A percentile compares a stretch with the other conserved stretches of the same genome.
These are phyloP conservation scores for Parasitella parasitica DNA, from an alignment of 371 early-diverging fungal species.

Conservation along the genomic window DNA sequence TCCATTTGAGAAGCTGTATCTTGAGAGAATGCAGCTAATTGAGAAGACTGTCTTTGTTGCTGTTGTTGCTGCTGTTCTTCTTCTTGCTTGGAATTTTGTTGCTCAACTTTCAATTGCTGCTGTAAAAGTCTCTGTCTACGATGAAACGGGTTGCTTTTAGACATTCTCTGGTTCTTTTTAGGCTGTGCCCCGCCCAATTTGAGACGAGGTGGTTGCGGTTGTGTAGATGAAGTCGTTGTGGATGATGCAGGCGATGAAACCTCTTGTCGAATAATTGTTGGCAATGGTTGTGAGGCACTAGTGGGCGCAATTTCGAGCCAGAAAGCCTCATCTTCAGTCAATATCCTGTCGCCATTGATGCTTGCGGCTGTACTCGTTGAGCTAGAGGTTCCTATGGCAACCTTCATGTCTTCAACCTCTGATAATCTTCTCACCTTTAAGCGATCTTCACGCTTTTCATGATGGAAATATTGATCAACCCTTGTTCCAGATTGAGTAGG, in stretches of 20 bases:
- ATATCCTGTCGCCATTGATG: background rate
- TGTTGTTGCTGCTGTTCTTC: background rate
- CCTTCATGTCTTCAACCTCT: constrained; percentile 6
- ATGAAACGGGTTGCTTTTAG: background rate
- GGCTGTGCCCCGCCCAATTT: constrained; percentile 18
- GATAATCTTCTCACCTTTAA: background rate
- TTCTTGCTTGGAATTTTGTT: background rate
- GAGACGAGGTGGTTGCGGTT: constrained; percentile 9
- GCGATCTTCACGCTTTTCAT: background rate
- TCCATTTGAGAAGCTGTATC: background rate
- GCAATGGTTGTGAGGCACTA: background rate
- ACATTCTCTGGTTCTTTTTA: background rate
- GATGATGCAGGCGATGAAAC: background rate
- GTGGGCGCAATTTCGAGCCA: constrained; percentile 7
- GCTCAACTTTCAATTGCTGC: background rate
- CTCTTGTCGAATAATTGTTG: background rate
- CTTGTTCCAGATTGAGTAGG: background rate
- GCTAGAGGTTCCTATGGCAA: background rate
- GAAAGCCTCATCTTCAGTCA: constrained; percentile 18
- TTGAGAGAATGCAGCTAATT: background rate
- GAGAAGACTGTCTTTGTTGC: background rate
- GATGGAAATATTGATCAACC: background rate
- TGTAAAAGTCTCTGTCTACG: background rate
- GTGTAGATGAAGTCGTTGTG: background rate
- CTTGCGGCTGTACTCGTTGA: background rate